Evolutionary conservation across 2,329 filamentous ascomycete species (phyloP).

Genomic region (Exophiala phaeomuriformis): DNA sequence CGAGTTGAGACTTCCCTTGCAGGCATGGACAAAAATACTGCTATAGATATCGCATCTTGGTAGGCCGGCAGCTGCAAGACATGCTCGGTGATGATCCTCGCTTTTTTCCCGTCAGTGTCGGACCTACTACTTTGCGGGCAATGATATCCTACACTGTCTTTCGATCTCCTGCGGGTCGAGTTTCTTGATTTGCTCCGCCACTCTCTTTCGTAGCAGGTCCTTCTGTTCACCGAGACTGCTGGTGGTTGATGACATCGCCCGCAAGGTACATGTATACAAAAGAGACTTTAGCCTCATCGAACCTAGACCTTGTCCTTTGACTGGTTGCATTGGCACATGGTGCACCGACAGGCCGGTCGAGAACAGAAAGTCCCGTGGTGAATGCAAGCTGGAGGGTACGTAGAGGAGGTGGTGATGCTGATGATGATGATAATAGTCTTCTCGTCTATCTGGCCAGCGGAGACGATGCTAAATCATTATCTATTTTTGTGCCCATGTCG

Average conservation of each 20-base stretch:
- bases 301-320: background rate
- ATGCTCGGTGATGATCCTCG: slow-evolving; percentile 55
- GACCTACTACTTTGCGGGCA: background rate
- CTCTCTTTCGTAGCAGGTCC: slow-evolving; percentile 21
- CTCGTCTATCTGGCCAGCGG: too few relatives aligned
- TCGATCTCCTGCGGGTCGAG: slow-evolving; percentile 20
- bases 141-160: slow-evolving; percentile 24
- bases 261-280: background rate
- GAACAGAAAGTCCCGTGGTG: background rate
- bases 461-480: too few relatives aligned
- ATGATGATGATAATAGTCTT: background rate
- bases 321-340: slow-evolving; percentile 1
- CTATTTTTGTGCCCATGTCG: too few relatives aligned
- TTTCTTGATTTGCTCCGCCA: slow-evolving; percentile 16
- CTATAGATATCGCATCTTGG: slow-evolving; percentile 64
- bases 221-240: slow-evolving; percentile 19
- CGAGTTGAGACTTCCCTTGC: slow-evolving; percentile 77
- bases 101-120: slow-evolving; percentile 41
- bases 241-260: slow-evolving; percentile 12
- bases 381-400: background rate
- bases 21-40: slow-evolving; percentile 91
- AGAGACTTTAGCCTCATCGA: slow-evolving; percentile 10
- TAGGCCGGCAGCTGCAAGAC: slow-evolving; percentile 67
- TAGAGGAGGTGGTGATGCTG: background rate
- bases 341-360: background rate